A percentile compares a stretch with the other conserved stretches of the same genome.
Evolutionary conservation across 73 alveolate species (phyloP).

Genomic region (Tetrahymena malaccensis): DNA sequence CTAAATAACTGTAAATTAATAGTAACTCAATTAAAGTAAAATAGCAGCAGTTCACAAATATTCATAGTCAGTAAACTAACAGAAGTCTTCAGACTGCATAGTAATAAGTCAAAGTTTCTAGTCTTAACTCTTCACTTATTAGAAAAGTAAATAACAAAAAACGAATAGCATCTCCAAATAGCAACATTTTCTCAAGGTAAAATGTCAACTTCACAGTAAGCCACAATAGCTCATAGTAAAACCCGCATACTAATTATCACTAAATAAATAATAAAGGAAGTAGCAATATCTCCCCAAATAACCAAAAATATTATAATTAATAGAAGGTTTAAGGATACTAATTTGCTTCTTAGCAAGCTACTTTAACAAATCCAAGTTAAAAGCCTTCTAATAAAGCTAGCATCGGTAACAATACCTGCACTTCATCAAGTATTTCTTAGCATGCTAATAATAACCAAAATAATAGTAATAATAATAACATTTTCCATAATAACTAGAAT

Average conservation of each 20-base stretch:
- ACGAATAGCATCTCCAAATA: background rate
- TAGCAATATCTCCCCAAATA: background rate
- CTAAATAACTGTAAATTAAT: background rate
- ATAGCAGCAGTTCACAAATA: background rate
- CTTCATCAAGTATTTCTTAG: background rate
- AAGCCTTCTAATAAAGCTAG: background rate
- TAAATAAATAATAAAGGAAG: background rate
- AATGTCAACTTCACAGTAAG: background rate
- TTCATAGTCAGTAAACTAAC: background rate
- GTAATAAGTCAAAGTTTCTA: background rate
- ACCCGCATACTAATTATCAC: background rate
- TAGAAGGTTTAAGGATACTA: background rate
- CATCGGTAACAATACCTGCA: background rate
- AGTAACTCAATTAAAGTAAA: background rate
- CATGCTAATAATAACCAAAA: background rate
- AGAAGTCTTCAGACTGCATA: background rate
- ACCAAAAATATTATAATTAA: background rate
- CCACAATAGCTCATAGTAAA: background rate
- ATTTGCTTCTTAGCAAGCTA: background rate
- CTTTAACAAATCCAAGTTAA: background rate
- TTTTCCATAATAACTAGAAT: background rate
- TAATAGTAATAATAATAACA: no score
- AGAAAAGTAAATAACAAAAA: background rate
- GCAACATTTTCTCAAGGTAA: background rate
- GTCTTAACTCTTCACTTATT: background rate